phyloP scores from a whole-genome alignment of 257 asterid species.

The Schizonepeta tenuifolia region DNA sequence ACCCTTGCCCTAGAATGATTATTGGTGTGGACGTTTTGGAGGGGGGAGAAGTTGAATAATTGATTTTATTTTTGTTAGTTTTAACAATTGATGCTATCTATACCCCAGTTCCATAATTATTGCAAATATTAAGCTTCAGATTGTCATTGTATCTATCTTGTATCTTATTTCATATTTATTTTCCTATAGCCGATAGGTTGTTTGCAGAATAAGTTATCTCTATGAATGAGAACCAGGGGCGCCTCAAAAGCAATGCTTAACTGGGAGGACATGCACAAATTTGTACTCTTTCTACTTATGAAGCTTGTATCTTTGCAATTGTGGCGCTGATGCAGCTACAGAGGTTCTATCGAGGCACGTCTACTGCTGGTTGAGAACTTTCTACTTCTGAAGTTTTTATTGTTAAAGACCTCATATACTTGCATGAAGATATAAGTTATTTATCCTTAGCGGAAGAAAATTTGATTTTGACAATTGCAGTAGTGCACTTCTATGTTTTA shows the following conservation, averaged over 20 bases:
- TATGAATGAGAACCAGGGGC: constrained; percentile 4
- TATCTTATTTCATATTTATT: constrained; percentile 9
- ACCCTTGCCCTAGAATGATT: neutral
- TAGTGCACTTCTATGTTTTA: neutral
- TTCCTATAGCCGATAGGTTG: constrained; percentile 14
- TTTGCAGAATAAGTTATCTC: constrained; percentile 24
- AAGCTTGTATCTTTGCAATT: constrained; percentile 5
- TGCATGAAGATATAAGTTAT: neutral
- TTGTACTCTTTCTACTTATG: constrained; percentile 18
- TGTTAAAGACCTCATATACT: constrained; percentile 17
- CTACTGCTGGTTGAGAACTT: constrained; percentile 2
- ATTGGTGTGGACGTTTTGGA: neutral
- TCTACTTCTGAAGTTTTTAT: constrained; percentile 21
- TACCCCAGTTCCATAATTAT: neutral
- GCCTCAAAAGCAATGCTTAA: constrained; percentile 11
- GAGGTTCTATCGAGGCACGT: neutral
- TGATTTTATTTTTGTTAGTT: neutral
- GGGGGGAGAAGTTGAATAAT: neutral
- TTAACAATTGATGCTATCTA: neutral
- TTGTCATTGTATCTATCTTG: neutral
- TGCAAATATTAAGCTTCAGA: neutral
- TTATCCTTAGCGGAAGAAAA: neutral
- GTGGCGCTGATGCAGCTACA: neutral
- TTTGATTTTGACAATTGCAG: neutral
- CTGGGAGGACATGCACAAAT: constrained; percentile 8